Percentiles rank a stretch among this genome's conserved stretches.
Conservation (phyloP, 208 protist species). For the Herpetomonas tarakana region DNA sequence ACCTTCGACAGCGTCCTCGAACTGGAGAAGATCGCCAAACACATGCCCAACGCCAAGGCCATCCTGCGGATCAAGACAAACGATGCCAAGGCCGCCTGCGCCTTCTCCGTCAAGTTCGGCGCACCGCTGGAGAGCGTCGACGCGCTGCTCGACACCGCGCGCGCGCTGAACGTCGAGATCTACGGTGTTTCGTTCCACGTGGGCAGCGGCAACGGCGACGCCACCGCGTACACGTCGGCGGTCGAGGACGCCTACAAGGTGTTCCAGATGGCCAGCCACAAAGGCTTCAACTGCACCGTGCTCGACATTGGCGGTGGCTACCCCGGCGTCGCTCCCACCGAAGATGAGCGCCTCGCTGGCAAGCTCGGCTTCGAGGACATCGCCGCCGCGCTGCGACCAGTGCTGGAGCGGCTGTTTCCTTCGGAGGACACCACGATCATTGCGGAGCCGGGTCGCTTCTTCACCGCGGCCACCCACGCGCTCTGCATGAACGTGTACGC, state of each 20-base stretch:
- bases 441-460: slow-evolving; percentile 82
- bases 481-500: slow-evolving; percentile 72
- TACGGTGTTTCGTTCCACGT: slow-evolving; percentile 89
- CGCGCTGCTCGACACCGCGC: slow-evolving; percentile 35
- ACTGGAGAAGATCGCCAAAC: slow-evolving; percentile 64
- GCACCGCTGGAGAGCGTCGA: slow-evolving; percentile 32
- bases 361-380: slow-evolving; percentile 45
- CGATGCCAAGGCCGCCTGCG: slow-evolving; percentile 57
- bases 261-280: slow-evolving; percentile 49
- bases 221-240: slow-evolving; percentile 49
- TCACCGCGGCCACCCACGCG: slow-evolving; percentile 62
- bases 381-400: slow-evolving; percentile 39
- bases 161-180: slow-evolving; percentile 42
- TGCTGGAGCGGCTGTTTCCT: slow-evolving; percentile 67
- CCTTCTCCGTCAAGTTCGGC: slow-evolving; percentile 88
- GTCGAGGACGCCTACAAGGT: slow-evolving; percentile 45
- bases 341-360: slow-evolving; percentile 5
- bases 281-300: slow-evolving; percentile 72
- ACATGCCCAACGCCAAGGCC: slow-evolving; percentile 38
- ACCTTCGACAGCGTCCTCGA: slow-evolving; percentile 85
- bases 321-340: slow-evolving; percentile 31
- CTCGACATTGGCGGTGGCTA: slow-evolving; percentile 91
- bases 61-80: slow-evolving; percentile 77
- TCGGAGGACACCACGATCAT: slow-evolving; percentile 53
- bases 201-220: slow-evolving; percentile 74